Percentiles rank a stretch among this genome's conserved stretches.
phyloP scores from a whole-genome alignment of 306 rosid species.

The Cucurbita ficifolia region DNA sequence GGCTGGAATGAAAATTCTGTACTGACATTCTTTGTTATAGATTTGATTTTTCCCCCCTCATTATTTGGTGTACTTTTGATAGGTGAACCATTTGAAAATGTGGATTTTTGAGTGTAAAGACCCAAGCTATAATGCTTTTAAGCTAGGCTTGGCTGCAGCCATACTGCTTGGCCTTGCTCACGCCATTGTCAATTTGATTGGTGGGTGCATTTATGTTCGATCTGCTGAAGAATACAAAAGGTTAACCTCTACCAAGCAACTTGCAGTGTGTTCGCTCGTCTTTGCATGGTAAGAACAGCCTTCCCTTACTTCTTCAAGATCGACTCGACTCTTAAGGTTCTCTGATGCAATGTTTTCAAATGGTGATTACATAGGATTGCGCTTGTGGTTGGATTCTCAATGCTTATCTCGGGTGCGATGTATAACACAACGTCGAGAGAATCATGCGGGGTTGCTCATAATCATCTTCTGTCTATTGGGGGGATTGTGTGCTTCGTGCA shows the following conservation, averaged over 20 bases:
- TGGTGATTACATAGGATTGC: conserved; percentile 22
- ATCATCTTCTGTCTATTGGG: conserved; percentile 44
- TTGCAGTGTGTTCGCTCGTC: conserved; percentile 33
- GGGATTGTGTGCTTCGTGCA: conserved; percentile 75
- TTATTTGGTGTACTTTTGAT: background rate
- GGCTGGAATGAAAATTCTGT: background rate
- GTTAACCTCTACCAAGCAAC: conserved; percentile 35
- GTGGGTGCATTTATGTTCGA: conserved; percentile 49
- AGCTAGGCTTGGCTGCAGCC: conserved; percentile 59
- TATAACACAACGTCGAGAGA: conserved; percentile 52
- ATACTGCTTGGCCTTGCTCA: conserved; percentile 45
- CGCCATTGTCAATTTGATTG: conserved; percentile 39
- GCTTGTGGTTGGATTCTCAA: conserved; percentile 28
- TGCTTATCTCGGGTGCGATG: conserved; percentile 45
- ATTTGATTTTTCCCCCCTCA: background rate
- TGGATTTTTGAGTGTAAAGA: conserved; percentile 55
- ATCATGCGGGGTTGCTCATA: conserved; percentile 42
- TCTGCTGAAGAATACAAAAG: conserved; percentile 23
- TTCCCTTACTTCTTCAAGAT: background rate
- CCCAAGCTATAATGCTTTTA: conserved; percentile 56
- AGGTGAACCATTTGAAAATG: conserved; percentile 50
- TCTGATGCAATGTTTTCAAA: background rate
- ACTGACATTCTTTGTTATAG: background rate
- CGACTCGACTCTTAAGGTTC: too few relatives aligned
- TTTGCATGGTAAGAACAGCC: conserved; percentile 41